Conservation (phyloP, 371 early-diverging fungal genomes). For the Batkoa obscura region DNA sequence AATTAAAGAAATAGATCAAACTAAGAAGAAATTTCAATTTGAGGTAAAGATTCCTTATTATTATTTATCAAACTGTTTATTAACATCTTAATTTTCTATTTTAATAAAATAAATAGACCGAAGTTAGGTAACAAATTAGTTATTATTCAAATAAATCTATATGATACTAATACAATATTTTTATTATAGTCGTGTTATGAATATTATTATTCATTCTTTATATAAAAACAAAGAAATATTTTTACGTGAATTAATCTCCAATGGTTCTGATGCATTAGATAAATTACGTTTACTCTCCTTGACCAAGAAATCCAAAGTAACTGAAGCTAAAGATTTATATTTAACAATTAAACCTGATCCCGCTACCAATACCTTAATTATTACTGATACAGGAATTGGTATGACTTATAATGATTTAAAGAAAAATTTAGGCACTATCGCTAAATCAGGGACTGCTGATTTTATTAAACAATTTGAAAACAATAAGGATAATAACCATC, state of each 20-base stretch:
- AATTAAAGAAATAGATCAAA: too few relatives aligned
- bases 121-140: too few relatives aligned
- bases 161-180: too few relatives aligned
- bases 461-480: conserved; percentile 51
- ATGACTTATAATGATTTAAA: conserved; percentile 86
- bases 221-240: conserved; percentile 82
- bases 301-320: conserved; percentile 39
- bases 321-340: conserved; percentile 31
- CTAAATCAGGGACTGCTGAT: conserved; percentile 76
- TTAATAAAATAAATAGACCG: too few relatives aligned
- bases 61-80: too few relatives aligned
- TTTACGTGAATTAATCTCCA: conserved; percentile 90
- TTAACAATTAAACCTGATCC: conserved; percentile 56
- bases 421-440: conserved; percentile 89
- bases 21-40: too few relatives aligned
- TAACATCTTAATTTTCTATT: too few relatives aligned
- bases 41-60: too few relatives aligned
- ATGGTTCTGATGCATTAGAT: conserved; percentile 90
- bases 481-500: conserved; percentile 31
- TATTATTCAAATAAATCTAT: too few relatives aligned
- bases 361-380: conserved; percentile 42
- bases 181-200: conserved; percentile 49
- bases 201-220: conserved; percentile 72
- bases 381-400: conserved; percentile 88
- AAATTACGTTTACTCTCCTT: conserved; percentile 60